Evolutionary conservation across 2,329 filamentous ascomycete genomes (phyloP), one percentile per base, ranked within the genome.

Genomic region (Phialocephala sp.): DNA sequence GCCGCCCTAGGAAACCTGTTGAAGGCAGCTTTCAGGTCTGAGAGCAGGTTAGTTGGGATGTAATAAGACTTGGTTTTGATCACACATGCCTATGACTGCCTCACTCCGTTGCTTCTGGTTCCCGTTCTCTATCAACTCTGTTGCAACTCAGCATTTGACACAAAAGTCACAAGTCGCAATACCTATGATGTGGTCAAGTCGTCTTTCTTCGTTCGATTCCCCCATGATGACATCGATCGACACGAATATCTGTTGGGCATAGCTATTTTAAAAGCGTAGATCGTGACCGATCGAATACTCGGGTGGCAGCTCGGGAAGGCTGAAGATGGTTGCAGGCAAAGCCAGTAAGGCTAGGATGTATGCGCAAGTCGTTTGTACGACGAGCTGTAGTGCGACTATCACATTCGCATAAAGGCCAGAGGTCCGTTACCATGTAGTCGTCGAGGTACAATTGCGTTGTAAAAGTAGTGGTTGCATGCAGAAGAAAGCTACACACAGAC

Each of bases 21-120:
- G 47, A 77, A 76, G 43, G 74, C 68, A 8, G 63, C 63, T 62
- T 73, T 74, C 36, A 77, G 57, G 64, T 73, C 75, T 77, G 8
- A 15, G 52, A 50, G 5, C 20, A 27, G 50, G n/a, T 65, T 20
- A 66, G 65, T n/a, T 36, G 15, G 39, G 5, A 27, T n/a, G n/a
- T n/a, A 35, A 27, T 8, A 35, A 27, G 18, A 18, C 8, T 35
- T 18, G 22, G 14, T 2, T 15, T 12, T 54, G 11, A 54, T 18
- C n/a, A 24, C n/a, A 39, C 63, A 24, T 67, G 69, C 71, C 65
- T 62, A 56, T 69, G 27, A 72, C 56, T 27, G 57, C 68, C 24
- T 67, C 64, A 35, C 24, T 39, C 1, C 68, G 66, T 36, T 47
- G 32, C 39, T 37, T 65, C 24, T 56, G 35, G 39, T 50, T 60